Conservation (phyloP, 169 alveolate species). For the Cryptosporidium andersoni region DNA sequence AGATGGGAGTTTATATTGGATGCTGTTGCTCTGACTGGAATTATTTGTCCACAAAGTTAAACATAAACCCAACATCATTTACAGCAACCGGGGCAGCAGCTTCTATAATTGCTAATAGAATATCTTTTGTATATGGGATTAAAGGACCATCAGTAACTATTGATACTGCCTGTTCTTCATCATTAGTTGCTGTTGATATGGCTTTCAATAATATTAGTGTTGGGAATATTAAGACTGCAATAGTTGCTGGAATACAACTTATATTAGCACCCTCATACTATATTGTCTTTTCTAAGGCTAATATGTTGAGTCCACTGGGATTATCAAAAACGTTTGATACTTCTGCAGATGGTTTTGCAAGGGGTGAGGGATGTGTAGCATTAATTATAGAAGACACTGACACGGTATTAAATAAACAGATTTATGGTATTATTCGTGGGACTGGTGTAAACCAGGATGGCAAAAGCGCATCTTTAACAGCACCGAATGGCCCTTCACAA, state of each 20-base stretch:
- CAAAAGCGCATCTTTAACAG: conserved; percentile 66
- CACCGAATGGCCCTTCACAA: conserved; percentile 72
- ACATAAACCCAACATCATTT: conserved; percentile 54
- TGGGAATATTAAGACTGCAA: conserved; percentile 64
- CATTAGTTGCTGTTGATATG: conserved; percentile 77
- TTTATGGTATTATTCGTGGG: conserved; percentile 59
- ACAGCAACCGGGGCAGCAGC: conserved; percentile 73
- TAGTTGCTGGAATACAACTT: conserved; percentile 62
- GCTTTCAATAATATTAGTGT: conserved; percentile 60
- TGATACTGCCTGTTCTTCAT: conserved; percentile 83
- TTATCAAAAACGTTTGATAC: conserved; percentile 80
- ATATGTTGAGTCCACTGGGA: conserved; percentile 78
- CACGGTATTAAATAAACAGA: neutral
- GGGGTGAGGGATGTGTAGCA: conserved; percentile 81
- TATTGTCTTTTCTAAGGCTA: conserved; percentile 65
- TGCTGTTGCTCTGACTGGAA: conserved; percentile 79
- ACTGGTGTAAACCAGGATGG: conserved; percentile 70
- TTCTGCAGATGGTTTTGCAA: conserved; percentile 79
- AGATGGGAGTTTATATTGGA: conserved; percentile 76
- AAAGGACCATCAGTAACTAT: conserved; percentile 79
- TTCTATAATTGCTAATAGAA: conserved; percentile 75
- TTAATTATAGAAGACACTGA: conserved; percentile 41
- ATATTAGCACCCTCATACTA: conserved; percentile 51
- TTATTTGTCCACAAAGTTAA: conserved; percentile 54
- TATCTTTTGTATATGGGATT: conserved; percentile 72